Evolutionary conservation across 352 stramenopile genomes (phyloP), one percentile per base, ranked within the genome.

Genomic region (Phytopythium boreale): DNA sequence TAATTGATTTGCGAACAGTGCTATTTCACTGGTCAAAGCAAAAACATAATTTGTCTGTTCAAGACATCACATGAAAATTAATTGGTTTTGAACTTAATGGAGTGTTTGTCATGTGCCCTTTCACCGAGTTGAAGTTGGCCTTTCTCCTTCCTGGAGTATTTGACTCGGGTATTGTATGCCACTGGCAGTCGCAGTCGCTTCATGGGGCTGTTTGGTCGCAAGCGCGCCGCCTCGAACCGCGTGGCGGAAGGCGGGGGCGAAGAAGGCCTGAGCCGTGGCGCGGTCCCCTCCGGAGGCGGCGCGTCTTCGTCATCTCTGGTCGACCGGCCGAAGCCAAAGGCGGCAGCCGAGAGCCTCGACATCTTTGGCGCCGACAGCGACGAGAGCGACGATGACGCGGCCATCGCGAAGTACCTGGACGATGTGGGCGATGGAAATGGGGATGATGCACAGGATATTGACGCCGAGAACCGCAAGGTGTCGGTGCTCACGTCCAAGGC

Each of bases 311-410:
- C 56, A 22, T 34, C 68, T 36, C 14, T 64, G 19, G 9, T 34
- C 17, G 36, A 4, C 22, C 11, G 14, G 15, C 20, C 39, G 43
- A 67, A 63, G 52, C 37, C 19, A 20, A 76, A 72, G 15, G 63
- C 47, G 31, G 39, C 49, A 14, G 59, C 58, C 19, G 70, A 74
- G 12, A 46, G 37, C 7, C 72, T 93, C 34, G 82, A 84, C 0
- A 46, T 93, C 9, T 93, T 93, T 59, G 84, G 82, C 2, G 77
- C 71, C 14, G 84, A 90, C 65, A 92, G 80, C 60, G 84, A 91
- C 55, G 84, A 85, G n/a, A 93, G 84, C 60, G 84, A 92, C 62
- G 84, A 93, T 63, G 84, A 93, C 10, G 84, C 84, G 24, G 87
- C 82, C 4, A 91, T 93, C 51, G 76, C 90, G 4, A 72, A 80